A percentile compares a stretch with the other conserved stretches of the same genome.
These are phyloP conservation scores for Puccinia novopanici DNA, from an alignment of 1,284 basidiomycete genomes.

Conservation along the genomic window DNA sequence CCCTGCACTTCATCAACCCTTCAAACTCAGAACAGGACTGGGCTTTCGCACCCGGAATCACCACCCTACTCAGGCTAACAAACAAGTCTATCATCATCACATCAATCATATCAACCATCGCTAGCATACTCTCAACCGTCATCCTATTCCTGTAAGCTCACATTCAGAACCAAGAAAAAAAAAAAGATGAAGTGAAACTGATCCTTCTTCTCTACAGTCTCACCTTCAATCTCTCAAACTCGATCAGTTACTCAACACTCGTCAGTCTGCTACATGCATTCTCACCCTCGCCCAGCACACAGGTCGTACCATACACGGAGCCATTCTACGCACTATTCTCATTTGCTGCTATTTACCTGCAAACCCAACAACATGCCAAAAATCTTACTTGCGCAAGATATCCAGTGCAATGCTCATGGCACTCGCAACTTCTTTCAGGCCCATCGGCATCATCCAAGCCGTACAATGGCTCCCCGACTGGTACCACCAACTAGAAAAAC, in stretches of 20 bases:
- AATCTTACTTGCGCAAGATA: background rate
- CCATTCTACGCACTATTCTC: constrained; percentile 42
- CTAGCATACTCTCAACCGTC: background rate
- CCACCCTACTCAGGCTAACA: background rate
- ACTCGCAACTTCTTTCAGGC: constrained; percentile 12
- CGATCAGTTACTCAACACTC: constrained; percentile 11
- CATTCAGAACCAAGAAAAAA: background rate
- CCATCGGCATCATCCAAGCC: constrained; percentile 22
- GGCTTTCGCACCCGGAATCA: constrained; percentile 24
- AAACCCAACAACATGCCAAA: no score
- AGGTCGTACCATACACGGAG: constrained; percentile 43
- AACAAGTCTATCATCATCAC: background rate
- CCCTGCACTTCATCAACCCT: constrained; percentile 2
- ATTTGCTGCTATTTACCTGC: constrained; percentile 9
- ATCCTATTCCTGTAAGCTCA: background rate
- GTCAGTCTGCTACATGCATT: constrained; percentile 21
- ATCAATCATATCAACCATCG: background rate
- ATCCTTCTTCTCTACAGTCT: background rate
- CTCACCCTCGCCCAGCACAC: constrained; percentile 27
- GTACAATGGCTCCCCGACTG: constrained; percentile 10
- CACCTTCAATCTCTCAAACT: constrained; percentile 10
- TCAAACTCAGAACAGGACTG: constrained; percentile 15
- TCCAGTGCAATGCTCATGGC: background rate
- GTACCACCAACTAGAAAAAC: background rate
- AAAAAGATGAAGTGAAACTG: no score